Percentiles rank a stretch among this genome's conserved stretches.
These are phyloP conservation scores for Cutaneotrichosporon daszewskae DNA, from an alignment of 1,284 basidiomycete species.

Conservation along the genomic window DNA sequence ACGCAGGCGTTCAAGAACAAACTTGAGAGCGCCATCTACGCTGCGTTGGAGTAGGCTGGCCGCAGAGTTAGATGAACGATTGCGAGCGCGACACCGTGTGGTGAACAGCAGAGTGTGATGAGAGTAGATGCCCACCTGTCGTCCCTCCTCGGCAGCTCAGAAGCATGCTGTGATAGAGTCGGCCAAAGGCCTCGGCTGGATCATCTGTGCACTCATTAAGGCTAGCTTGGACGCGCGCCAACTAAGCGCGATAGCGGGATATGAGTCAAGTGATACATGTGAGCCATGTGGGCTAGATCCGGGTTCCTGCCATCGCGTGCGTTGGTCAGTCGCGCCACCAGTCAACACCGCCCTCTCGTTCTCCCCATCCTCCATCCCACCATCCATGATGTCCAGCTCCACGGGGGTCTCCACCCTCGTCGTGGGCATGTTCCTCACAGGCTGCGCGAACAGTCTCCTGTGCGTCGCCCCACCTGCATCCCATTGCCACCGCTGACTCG, in stretches of 20 bases:
- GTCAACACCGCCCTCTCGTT: background rate
- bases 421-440: constrained; percentile 52
- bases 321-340: too few relatives aligned
- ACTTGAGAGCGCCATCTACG: constrained; percentile 25
- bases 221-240: too few relatives aligned
- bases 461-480: constrained; percentile 22
- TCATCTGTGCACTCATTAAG: too few relatives aligned
- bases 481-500: background rate
- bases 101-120: background rate
- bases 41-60: constrained; percentile 4
- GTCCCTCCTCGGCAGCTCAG: too few relatives aligned
- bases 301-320: too few relatives aligned
- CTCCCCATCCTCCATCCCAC: background rate
- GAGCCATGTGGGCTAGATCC: too few relatives aligned
- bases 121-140: too few relatives aligned
- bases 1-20: constrained; percentile 12
- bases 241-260: too few relatives aligned
- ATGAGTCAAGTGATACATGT: too few relatives aligned
- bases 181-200: too few relatives aligned
- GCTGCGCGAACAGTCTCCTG: constrained; percentile 48
- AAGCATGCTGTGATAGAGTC: too few relatives aligned
- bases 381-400: constrained; percentile 6
- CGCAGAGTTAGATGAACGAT: background rate
- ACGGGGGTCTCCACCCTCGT: constrained; percentile 36
- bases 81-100: background rate